Evolutionary conservation across 306 rosid species (phyloP), one percentile per base, ranked within the genome.

Genomic region (Castanopsis chinensis): DNA sequence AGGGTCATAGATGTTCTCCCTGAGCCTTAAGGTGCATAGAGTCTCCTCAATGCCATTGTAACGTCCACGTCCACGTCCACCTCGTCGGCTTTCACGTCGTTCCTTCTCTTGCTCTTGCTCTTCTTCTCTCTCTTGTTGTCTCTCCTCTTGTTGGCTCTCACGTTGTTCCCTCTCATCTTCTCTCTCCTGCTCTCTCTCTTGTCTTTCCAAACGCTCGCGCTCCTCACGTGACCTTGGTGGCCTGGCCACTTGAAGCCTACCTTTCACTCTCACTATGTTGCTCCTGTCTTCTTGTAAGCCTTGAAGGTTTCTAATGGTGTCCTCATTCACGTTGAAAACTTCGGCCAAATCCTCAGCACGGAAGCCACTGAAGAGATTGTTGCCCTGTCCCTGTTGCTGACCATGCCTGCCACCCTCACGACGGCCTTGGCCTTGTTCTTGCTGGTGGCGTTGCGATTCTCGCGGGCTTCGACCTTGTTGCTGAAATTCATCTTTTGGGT

Each of bases 291-390:
- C 88, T 1, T 67, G 32, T 2, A 73, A 65, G 2, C 86, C 86
- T 41, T 81, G 85, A 13, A 93, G 80, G 57, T 30, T 76, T 75
- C 45, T 37, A 37, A 37, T 37, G 45, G 45, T 37, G 45, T 37
- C 45, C 45, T 37, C 45, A 2, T 37, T 69, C 58, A 79, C 71
- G 41, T 83, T 75, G 57, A 91, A 74, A 0, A 87, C 78, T 2
- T 89, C 84, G 2, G 93, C 82, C 4, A 90, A 30, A 17, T 83
- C 79, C 6, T 64, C 20, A 1, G 81, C 17, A 58, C 65, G 17
- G 75, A 91, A 83, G 10, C 93, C 97, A 7, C 81, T 55, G 61
- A 85, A 74, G 10, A 91, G 72, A 75, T 91, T 93, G 72, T 76
- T 32, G 1, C 77, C 77, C 2, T 20, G n/a, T 4, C 57, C 60